Conservation (phyloP, 2,329 filamentous ascomycete species). For the Orbilia quercus region DNA sequence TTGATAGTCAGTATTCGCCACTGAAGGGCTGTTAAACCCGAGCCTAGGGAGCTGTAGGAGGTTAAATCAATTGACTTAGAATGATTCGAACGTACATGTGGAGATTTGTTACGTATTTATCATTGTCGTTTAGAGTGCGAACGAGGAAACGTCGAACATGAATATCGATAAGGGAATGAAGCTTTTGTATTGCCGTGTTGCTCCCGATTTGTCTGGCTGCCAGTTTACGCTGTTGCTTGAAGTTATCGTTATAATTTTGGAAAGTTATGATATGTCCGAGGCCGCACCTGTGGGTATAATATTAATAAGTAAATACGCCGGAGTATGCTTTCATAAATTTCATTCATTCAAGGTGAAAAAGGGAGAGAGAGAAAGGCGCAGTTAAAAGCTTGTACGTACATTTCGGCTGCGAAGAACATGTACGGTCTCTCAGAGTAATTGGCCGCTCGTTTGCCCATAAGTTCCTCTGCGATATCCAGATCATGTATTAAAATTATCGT, state of each 20-base stretch:
- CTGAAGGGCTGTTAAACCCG: too few relatives aligned
- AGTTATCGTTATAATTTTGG: conserved; percentile 62
- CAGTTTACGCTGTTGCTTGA: conserved; percentile 65
- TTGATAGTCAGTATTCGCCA: neutral
- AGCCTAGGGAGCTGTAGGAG: too few relatives aligned
- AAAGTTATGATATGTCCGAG: conserved; percentile 63
- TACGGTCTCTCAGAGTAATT: conserved; percentile 63
- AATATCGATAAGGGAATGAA: conserved; percentile 64
- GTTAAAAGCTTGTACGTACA: conserved; percentile 60
- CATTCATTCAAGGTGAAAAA: too few relatives aligned
- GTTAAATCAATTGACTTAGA: neutral
- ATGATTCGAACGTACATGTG: conserved; percentile 62
- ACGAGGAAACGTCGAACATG: conserved; percentile 66
- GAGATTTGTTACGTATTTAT: conserved; percentile 64
- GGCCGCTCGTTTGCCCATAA: conserved; percentile 63
- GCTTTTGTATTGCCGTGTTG: conserved; percentile 63
- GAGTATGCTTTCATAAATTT: too few relatives aligned
- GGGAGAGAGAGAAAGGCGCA: too few relatives aligned
- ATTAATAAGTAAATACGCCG: too few relatives aligned
- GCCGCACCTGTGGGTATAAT: conserved; percentile 61
- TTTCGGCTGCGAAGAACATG: conserved; percentile 62
- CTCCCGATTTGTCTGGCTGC: conserved; percentile 66
- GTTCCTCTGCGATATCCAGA: conserved; percentile 61
- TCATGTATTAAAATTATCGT: conserved; percentile 65
- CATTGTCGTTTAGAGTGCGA: conserved; percentile 63